Percentiles rank a stretch among this genome's conserved stretches.
Conservation (phyloP, 139 green algal genomes). For the Chlorella sp. region DNA sequence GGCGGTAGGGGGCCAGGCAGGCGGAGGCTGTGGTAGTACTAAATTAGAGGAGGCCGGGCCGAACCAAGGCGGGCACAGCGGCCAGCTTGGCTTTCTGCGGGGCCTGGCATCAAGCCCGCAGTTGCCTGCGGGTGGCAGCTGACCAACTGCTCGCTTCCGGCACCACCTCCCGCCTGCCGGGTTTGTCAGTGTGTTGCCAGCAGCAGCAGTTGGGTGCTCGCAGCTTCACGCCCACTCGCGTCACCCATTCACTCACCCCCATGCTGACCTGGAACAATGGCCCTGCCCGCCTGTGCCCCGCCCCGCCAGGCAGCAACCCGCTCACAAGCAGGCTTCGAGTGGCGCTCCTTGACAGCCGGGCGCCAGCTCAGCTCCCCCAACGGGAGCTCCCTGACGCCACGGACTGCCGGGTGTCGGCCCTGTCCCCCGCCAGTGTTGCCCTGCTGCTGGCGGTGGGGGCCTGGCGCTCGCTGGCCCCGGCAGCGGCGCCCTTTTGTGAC, state of each 20-base stretch:
- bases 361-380: not conserved
- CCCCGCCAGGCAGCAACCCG: not conserved
- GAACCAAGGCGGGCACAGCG: too few relatives aligned
- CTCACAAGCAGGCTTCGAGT: not conserved
- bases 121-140: too few relatives aligned
- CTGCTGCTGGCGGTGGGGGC: not conserved
- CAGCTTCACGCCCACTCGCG: not conserved
- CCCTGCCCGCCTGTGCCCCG: not conserved
- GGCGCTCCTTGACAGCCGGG: not conserved
- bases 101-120: too few relatives aligned
- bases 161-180: too few relatives aligned
- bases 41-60: too few relatives aligned
- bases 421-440: not conserved
- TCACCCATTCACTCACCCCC: not conserved
- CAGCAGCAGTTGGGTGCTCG: too few relatives aligned
- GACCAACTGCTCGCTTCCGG: not conserved
- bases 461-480: constrained; percentile 1
- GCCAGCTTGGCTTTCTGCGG: too few relatives aligned
- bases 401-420: not conserved
- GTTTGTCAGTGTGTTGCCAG: too few relatives aligned
- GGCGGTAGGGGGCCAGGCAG: too few relatives aligned
- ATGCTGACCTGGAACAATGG: not conserved
- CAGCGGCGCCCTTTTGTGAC: not conserved
- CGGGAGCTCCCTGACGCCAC: not conserved
- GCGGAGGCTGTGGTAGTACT: too few relatives aligned